Evolutionary conservation across 441 rosid species (phyloP).

Genomic region (Erodium chrysanthum): DNA sequence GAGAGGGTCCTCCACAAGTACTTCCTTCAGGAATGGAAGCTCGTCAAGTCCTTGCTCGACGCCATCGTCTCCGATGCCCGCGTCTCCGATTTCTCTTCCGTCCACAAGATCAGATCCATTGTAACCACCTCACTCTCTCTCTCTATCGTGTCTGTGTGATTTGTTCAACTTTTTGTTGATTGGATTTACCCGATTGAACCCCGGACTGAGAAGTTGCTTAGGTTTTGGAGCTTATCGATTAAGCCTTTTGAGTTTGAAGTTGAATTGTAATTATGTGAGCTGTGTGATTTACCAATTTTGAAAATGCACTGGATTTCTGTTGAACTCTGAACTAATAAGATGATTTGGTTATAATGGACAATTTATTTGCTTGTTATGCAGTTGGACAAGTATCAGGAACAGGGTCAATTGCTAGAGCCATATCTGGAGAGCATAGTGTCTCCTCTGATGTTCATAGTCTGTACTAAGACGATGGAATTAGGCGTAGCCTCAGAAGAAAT

Average conservation of each 20-base stretch:
- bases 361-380: slow-evolving; percentile 19
- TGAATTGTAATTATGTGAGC: not conserved
- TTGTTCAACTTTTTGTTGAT: not conserved
- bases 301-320: not conserved
- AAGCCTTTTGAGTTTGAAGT: not conserved
- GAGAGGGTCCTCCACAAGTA: slow-evolving; percentile 65
- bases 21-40: slow-evolving; percentile 79
- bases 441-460: slow-evolving; percentile 67
- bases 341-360: not conserved
- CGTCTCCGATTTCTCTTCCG: slow-evolving; percentile 51
- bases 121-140: slow-evolving; percentile 25
- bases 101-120: slow-evolving; percentile 71
- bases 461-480: slow-evolving; percentile 41
- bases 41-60: slow-evolving; percentile 65
- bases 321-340: not conserved
- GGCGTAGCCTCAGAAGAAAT: slow-evolving; percentile 45
- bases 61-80: slow-evolving; percentile 56
- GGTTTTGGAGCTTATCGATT: not conserved
- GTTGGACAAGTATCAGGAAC: slow-evolving; percentile 88
- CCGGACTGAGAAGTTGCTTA: not conserved
- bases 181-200: not conserved
- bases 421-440: slow-evolving; percentile 70
- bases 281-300: not conserved
- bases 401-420: slow-evolving; percentile 78
- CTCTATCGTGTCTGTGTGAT: not conserved